phyloP scores from a whole-genome alignment of 495 filamentous ascomycete genomes.

The Clavariopsis aquatica region DNA sequence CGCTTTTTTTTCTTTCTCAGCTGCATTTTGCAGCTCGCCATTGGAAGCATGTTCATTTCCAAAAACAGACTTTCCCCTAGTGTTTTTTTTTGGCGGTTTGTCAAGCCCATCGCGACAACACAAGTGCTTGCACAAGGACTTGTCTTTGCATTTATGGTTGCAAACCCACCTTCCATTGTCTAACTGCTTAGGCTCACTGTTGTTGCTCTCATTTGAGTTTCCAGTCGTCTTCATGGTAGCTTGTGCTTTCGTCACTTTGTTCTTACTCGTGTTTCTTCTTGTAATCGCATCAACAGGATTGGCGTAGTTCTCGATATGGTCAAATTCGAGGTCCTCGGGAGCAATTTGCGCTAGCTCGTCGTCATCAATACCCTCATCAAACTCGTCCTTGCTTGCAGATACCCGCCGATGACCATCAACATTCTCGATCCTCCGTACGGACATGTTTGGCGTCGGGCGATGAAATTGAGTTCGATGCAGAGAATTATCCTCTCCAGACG shows the following conservation, averaged over 20 bases:
- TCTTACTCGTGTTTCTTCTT: slow-evolving; percentile 35
- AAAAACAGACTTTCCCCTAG: slow-evolving; percentile 40
- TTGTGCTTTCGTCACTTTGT: slow-evolving; percentile 7
- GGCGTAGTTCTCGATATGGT: slow-evolving; percentile 51
- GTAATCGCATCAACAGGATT: slow-evolving; percentile 34
- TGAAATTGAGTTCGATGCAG: slow-evolving; percentile 4
- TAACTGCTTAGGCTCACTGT: slow-evolving; percentile 57
- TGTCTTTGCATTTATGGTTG: slow-evolving; percentile 80
- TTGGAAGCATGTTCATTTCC: slow-evolving; percentile 18
- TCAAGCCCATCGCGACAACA: slow-evolving; percentile 90
- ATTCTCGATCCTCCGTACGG: slow-evolving; percentile 25
- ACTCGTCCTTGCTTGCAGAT: slow-evolving; percentile 47
- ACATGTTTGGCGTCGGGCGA: slow-evolving; percentile 22
- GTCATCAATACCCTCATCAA: slow-evolving; percentile 60
- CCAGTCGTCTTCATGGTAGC: slow-evolving; percentile 16
- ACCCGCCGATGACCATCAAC: background rate
- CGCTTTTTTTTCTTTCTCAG: slow-evolving; percentile 16
- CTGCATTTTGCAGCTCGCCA: slow-evolving; percentile 21
- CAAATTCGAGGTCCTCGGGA: slow-evolving; percentile 46
- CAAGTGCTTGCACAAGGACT: slow-evolving; percentile 75
- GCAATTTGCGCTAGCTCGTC: slow-evolving; percentile 54
- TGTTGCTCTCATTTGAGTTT: slow-evolving; percentile 19
- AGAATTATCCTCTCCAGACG: slow-evolving; percentile 24
- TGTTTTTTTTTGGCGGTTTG: slow-evolving; percentile 66
- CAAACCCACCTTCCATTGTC: slow-evolving; percentile 86